A percentile compares a stretch with the other conserved stretches of the same genome.
Conservation (phyloP, 1,284 basidiomycete genomes). For the Cutaneotrichosporon cyanovorans region DNA sequence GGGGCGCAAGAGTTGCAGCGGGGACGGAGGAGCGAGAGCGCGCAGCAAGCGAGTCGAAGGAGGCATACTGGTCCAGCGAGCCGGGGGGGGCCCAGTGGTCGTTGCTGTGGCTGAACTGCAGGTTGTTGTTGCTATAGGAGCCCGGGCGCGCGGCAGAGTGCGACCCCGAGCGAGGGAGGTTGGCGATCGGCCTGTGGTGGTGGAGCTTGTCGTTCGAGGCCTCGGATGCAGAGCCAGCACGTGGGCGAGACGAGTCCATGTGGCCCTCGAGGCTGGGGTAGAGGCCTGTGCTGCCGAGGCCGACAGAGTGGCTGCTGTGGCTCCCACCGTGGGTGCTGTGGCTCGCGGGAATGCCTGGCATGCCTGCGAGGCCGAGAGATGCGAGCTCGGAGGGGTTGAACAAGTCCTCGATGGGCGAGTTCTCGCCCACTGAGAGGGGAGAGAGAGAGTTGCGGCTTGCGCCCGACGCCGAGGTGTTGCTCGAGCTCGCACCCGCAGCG, state of each 20-base stretch:
- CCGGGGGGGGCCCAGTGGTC: neutral
- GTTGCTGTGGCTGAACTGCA: constrained; percentile 4
- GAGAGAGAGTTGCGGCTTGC: constrained; percentile 28
- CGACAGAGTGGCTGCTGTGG: constrained; percentile 14
- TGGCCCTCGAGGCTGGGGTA: constrained; percentile 35
- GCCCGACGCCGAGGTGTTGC: constrained; percentile 14
- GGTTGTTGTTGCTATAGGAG: constrained; percentile 11
- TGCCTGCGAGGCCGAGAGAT: constrained; percentile 43
- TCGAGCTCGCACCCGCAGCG: neutral
- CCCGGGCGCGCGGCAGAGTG: constrained; percentile 13
- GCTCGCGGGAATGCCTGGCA: constrained; percentile 44
- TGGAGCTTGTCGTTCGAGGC: neutral
- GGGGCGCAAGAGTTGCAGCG: constrained; percentile 28
- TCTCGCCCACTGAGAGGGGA: constrained; percentile 31
- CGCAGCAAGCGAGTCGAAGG: constrained; percentile 37
- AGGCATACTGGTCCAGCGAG: constrained; percentile 10
- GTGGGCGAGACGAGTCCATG: constrained; percentile 15
- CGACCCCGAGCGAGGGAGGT: constrained; percentile 21
- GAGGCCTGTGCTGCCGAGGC: constrained; percentile 26
- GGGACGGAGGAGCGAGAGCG: constrained; percentile 23
- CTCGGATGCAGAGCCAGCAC: constrained; percentile 10
- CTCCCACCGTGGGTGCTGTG: neutral
- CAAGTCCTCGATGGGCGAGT: constrained; percentile 37
- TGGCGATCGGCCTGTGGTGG: constrained; percentile 17
- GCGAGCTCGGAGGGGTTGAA: constrained; percentile 46